Conservation (phyloP, 106 monocot species). For the Acanthochlamys bracteata region DNA sequence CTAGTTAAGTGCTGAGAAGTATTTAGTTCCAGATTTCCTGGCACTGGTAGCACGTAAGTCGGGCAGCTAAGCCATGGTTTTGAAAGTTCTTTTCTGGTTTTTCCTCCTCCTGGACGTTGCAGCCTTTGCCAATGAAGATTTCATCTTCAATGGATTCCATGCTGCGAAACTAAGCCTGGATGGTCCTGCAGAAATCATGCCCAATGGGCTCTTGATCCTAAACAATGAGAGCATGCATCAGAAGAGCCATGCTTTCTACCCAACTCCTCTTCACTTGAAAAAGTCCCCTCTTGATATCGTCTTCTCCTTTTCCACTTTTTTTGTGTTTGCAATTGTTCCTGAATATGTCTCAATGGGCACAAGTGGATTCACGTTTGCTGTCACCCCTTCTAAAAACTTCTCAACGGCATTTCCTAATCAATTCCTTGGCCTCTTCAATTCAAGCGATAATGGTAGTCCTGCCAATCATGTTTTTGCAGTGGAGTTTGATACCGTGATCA, state of each 20-base stretch:
- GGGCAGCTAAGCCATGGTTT: no score
- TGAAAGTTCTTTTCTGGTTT: no score
- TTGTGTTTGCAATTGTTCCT: slow-evolving; percentile 7
- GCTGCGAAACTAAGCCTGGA: neutral
- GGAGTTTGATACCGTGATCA: neutral
- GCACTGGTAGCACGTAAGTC: no score
- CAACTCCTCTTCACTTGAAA: neutral
- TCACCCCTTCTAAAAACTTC: slow-evolving; percentile 1
- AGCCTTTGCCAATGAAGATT: neutral
- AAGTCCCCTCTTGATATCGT: neutral
- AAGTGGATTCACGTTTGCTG: neutral
- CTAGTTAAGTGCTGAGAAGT: no score
- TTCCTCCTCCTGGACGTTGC: no score
- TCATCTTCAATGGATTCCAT: neutral
- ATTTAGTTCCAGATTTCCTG: no score
- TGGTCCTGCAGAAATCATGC: neutral
- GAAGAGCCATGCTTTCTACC: slow-evolving; percentile 2
- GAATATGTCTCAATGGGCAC: neutral
- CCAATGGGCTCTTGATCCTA: neutral
- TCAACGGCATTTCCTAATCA: neutral
- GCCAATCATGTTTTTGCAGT: slow-evolving; percentile 2
- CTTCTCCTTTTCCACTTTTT: neutral
- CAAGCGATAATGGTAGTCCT: neutral
- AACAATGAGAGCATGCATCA: neutral
- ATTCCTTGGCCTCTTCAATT: slow-evolving; percentile 4